Evolutionary conservation across 192 early-diverging fungal genomes (phyloP).

Genomic region (Anaeromyces robustus): DNA sequence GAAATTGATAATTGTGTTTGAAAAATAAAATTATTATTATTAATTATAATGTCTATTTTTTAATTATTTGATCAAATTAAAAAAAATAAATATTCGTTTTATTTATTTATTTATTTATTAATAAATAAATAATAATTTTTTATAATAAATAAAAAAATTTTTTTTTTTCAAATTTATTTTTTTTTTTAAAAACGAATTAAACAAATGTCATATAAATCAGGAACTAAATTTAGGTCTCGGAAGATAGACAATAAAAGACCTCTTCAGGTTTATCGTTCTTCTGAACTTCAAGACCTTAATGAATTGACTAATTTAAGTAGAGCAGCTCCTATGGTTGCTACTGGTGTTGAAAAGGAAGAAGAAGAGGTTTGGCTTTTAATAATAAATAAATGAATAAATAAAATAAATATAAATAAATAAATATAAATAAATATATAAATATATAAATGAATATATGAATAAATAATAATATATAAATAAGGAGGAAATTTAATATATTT

Average conservation of each 20-base stretch:
- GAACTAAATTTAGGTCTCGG: slow-evolving; percentile 46
- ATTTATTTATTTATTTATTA: not conserved
- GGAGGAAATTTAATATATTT: not conserved
- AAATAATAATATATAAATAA: not conserved
- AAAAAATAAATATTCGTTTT: not conserved
- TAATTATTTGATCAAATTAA: not conserved
- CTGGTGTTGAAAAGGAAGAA: slow-evolving; percentile 96
- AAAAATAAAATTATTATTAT: too few relatives aligned
- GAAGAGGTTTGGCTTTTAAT: slow-evolving; percentile 50
- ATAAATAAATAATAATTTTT: not conserved
- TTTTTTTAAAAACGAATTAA: not conserved
- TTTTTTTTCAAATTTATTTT: too few relatives aligned
- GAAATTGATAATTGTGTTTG: too few relatives aligned
- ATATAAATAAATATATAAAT: too few relatives aligned
- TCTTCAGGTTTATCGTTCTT: slow-evolving; percentile 61
- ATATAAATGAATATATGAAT: too few relatives aligned
- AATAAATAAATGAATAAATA: not conserved
- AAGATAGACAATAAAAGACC: slow-evolving; percentile 80
- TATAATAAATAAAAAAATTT: not conserved
- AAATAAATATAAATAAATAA: too few relatives aligned
- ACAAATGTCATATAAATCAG: not conserved
- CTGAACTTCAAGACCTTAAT: slow-evolving; percentile 71
- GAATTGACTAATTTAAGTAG: slow-evolving; percentile 53
- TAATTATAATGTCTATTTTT: not conserved
- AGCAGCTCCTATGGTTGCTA: slow-evolving; percentile 54